Evolutionary conservation across 2,329 filamentous ascomycete genomes (phyloP).

Genomic region (Huntiella savannae): DNA sequence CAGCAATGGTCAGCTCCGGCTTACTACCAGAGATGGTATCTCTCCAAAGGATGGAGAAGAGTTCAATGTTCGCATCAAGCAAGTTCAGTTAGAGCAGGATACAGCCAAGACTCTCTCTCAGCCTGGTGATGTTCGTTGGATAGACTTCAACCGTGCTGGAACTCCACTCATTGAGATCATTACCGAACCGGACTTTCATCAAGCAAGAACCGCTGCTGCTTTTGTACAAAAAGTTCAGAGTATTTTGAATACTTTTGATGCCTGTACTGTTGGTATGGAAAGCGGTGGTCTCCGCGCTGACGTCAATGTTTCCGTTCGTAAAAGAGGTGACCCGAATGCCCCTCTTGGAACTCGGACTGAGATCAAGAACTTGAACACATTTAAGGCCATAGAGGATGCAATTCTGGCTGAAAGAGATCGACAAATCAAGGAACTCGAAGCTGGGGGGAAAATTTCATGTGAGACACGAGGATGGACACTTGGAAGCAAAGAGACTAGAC

Average conservation of each 20-base stretch:
- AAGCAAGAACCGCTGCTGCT: slow-evolving; percentile 70
- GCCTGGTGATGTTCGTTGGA: slow-evolving; percentile 50
- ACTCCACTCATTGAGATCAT: slow-evolving; percentile 90
- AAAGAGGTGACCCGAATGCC: slow-evolving; percentile 21
- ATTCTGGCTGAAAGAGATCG: slow-evolving; percentile 79
- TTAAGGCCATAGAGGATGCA: slow-evolving; percentile 88
- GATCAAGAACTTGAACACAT: slow-evolving; percentile 91
- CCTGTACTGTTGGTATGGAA: slow-evolving; percentile 86
- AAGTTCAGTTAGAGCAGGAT: slow-evolving; percentile 94
- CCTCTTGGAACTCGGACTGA: slow-evolving; percentile 71
- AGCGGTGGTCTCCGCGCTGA: slow-evolving; percentile 77
- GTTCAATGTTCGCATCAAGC: slow-evolving; percentile 68
- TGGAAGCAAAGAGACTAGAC: slow-evolving; percentile 61
- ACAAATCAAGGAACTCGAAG: slow-evolving; percentile 64
- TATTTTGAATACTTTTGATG: slow-evolving; percentile 59
- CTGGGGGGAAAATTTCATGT: slow-evolving; percentile 54
- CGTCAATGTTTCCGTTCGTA: slow-evolving; percentile 79
- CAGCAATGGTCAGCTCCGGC: slow-evolving; percentile 49
- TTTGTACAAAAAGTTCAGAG: slow-evolving; percentile 77
- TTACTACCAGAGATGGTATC: slow-evolving; percentile 62
- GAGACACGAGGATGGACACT: slow-evolving; percentile 91
- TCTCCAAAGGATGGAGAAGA: slow-evolving; percentile 50
- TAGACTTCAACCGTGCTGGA: slow-evolving; percentile 89
- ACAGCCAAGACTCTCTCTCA: slow-evolving; percentile 84
- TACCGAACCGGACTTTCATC: slow-evolving; percentile 71